Evolutionary conservation across 805 yeast species (phyloP), one percentile per base, ranked within the genome.

Genomic region (Saccharomycopsis microspora): DNA sequence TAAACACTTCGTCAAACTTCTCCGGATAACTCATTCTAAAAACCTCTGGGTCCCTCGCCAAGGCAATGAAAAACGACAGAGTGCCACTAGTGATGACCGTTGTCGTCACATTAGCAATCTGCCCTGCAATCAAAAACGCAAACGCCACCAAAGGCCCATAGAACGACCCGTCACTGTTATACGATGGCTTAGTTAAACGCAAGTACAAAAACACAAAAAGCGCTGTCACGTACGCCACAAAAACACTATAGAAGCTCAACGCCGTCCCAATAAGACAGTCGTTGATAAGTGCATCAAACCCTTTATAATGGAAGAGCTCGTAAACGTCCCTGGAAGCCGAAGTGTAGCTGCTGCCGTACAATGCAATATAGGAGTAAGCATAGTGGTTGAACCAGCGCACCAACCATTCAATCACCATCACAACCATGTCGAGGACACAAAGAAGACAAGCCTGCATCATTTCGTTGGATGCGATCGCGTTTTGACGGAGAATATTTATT

Each of bases 361-460:
- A 70, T 0, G 96, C 95, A 57, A 89, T 71, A 58, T 81, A 86
- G 32, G 93, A 81, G 61, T 84, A 85, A 5, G 96, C 95, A 60
- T 86, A 89, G 60, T 84, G 90, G 65, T 89, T 87, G 69, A 89
- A 88, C 70, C 85, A 88, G 51, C 80, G 72, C 28, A 85, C 83
- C 43, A 82, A 53, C 93, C 96, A 85, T 55, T 85, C 85, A 30
- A 89, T 57, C 19, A 84, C 64, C 4, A 80, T 74, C 40, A 86
- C 62, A 31, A 84, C 58, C 58, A 81, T 71, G 49, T 82, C 80
- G 36, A 83, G 58, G 39, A 79, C 62, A 39, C 80, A 62, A 47
- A 72, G 67, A 3, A 75, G 69, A 54, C 80, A 67, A 8, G 75
- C 77, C 6, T 75, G 75, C 58, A 75, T 69, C 28, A 71, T 59